Evolutionary conservation across 495 filamentous ascomycete species (phyloP).

Genomic region (Penicillium egyptiacum): DNA sequence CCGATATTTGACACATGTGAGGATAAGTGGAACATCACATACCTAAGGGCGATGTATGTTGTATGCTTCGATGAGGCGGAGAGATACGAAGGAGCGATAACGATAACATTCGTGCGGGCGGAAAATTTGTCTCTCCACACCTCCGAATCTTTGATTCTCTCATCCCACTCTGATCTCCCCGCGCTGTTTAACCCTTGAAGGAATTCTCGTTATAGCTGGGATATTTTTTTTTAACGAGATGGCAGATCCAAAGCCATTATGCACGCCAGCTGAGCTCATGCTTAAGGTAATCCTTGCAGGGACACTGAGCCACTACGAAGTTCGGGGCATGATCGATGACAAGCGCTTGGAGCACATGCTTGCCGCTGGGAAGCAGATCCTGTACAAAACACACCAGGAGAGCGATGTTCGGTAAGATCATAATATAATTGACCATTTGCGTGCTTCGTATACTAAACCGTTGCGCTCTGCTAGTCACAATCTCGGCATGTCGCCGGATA

Average conservation of each 20-base stretch:
- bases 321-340: constrained; percentile 53
- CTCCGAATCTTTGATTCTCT: constrained; percentile 12
- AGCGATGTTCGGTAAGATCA: constrained; percentile 50
- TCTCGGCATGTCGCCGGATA: constrained; percentile 59
- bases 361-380: constrained; percentile 48
- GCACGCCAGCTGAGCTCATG: constrained; percentile 50
- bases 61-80: too few species aligned
- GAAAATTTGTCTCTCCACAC: constrained; percentile 17
- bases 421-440: not conserved
- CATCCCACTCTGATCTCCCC: constrained; percentile 10
- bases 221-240: constrained; percentile 21
- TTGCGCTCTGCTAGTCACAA: constrained; percentile 27
- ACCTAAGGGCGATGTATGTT: not conserved
- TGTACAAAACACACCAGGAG: constrained; percentile 53
- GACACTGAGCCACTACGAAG: constrained; percentile 52
- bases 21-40: too few species aligned
- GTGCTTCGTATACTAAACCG: not conserved
- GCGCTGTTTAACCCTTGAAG: constrained; percentile 7
- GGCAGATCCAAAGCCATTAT: constrained; percentile 42
- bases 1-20: not conserved
- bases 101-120: constrained; percentile 9
- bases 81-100: not conserved
- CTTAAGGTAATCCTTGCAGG: constrained; percentile 50
- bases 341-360: constrained; percentile 53
- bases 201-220: not conserved